A percentile compares a stretch with the other conserved stretches of the same genome.
Conservation (phyloP, 768 basidiomycete genomes). For the Termitomyces sp. region DNA sequence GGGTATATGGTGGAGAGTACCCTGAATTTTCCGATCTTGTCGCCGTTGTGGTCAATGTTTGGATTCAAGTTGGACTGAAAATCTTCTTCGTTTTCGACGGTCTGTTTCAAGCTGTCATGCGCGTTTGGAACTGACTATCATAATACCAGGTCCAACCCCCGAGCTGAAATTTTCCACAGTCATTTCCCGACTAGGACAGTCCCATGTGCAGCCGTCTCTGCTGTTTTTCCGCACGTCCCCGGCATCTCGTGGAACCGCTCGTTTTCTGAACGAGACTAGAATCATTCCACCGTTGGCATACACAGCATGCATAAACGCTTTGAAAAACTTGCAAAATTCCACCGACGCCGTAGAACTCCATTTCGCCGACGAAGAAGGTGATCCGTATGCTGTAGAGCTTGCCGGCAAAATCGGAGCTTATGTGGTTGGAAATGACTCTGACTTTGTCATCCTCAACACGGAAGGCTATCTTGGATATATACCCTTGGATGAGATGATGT, state of each 20-base stretch:
- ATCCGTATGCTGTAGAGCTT: conserved; percentile 82
- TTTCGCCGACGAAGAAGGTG: conserved; percentile 80
- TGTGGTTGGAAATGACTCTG: conserved; percentile 78
- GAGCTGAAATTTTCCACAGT: conserved; percentile 72
- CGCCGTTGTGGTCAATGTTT: conserved; percentile 53
- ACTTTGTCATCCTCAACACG: conserved; percentile 75
- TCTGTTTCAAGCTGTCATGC: conserved; percentile 30
- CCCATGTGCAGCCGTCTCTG: conserved; percentile 57
- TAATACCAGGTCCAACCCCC: conserved; percentile 59
- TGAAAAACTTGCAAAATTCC: conserved; percentile 38
- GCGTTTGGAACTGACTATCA: conserved; percentile 15
- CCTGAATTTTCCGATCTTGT: conserved; percentile 50
- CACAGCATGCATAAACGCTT: conserved; percentile 54
- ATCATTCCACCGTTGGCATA: conserved; percentile 73
- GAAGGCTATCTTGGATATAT: conserved; percentile 80
- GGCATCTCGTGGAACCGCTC: conserved; percentile 56
- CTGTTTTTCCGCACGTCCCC: conserved; percentile 83
- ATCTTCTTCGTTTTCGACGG: conserved; percentile 85
- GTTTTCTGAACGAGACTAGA: conserved; percentile 71
- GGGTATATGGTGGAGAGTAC: conserved; percentile 89
- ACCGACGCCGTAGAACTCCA: conserved; percentile 49
- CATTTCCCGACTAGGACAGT: conserved; percentile 55
- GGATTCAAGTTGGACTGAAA: conserved; percentile 64
- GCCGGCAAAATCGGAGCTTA: conserved; percentile 73
- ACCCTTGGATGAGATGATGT: conserved; percentile 73